These are phyloP conservation scores for Gilbertella persicaria DNA, from an alignment of 371 early-diverging fungal genomes.

Conservation along the genomic window DNA sequence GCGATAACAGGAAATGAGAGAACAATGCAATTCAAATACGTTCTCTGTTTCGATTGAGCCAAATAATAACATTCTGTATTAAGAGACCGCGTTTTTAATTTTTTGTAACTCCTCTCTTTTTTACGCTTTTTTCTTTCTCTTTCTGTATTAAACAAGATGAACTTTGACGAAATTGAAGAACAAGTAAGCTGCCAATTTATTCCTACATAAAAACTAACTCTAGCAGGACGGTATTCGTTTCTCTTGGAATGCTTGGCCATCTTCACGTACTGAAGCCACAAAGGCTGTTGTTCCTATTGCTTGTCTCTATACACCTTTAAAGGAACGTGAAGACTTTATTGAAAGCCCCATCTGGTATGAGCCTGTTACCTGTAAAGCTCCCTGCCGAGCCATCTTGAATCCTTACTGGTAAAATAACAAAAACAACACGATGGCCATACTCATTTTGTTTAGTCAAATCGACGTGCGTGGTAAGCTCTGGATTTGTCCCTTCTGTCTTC, in stretches of 20 bases:
- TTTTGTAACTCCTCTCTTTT: not conserved
- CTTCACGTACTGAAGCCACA: slow-evolving; percentile 90
- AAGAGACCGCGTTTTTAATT: not conserved
- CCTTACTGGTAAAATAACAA: slow-evolving; percentile 85
- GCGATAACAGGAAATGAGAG: too few species aligned
- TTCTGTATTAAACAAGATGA: slow-evolving; percentile 50
- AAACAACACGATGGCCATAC: not conserved
- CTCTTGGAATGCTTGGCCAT: slow-evolving; percentile 99
- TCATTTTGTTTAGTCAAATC: slow-evolving; percentile 69
- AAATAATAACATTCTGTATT: not conserved
- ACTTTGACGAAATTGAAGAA: slow-evolving; percentile 89
- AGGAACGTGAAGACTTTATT: slow-evolving; percentile 82
- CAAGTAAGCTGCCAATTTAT: slow-evolving; percentile 36
- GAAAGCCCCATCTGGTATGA: slow-evolving; percentile 89
- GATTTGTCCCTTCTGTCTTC: slow-evolving; percentile 99
- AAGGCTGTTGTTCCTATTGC: slow-evolving; percentile 97
- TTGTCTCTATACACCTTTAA: slow-evolving; percentile 96
- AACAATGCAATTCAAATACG: too few species aligned
- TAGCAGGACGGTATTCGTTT: slow-evolving; percentile 91
- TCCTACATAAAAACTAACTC: not conserved
- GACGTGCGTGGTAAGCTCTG: slow-evolving; percentile 95
- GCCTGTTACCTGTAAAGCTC: slow-evolving; percentile 96
- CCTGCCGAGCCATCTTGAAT: slow-evolving; percentile 97
- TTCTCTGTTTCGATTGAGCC: not conserved
- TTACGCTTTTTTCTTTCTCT: not conserved